Evolutionary conservation across 2,329 filamentous ascomycete genomes (phyloP).

Genomic region (Paecilomyces niveus): DNA sequence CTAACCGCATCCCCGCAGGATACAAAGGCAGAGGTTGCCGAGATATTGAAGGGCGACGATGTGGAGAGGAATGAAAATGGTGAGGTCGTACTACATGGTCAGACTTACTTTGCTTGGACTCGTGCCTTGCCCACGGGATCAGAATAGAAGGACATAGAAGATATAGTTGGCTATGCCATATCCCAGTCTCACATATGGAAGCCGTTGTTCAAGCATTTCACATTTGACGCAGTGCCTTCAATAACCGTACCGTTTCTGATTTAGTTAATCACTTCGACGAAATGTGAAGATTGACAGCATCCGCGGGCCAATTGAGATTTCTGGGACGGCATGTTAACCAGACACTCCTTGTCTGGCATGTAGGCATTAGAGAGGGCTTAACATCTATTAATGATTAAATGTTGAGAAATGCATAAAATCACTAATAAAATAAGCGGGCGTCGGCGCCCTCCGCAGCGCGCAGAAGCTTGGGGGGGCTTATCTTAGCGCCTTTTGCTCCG

Average conservation of each 20-base stretch:
- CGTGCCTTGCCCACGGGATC: background rate
- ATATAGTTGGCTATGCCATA: background rate
- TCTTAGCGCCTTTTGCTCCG: background rate
- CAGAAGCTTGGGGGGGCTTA: background rate
- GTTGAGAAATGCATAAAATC: too few species aligned
- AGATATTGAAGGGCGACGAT: conserved; percentile 45
- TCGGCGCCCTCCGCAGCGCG: too few species aligned
- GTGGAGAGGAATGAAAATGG: conserved; percentile 55
- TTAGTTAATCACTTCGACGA: too few species aligned
- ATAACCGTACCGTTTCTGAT: background rate
- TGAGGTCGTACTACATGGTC: conserved; percentile 57
- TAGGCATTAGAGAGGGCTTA: too few species aligned
- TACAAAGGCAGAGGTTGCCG: conserved; percentile 47
- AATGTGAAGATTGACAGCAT: too few species aligned
- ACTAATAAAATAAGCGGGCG: too few species aligned
- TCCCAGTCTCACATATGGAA: too few species aligned
- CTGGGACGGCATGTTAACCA: too few species aligned
- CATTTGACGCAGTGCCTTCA: background rate
- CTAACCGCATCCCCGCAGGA: conserved; percentile 18
- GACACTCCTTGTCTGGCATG: too few species aligned
- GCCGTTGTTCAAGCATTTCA: too few species aligned
- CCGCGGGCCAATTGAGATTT: too few species aligned
- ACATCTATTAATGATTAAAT: too few species aligned
- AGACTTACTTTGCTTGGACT: conserved; percentile 59
- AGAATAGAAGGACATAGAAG: background rate